A percentile compares a stretch with the other conserved stretches of the same genome.
These are phyloP conservation scores for Talaromyces marneffei DNA, from an alignment of 2,329 filamentous ascomycete genomes.

Conservation along the genomic window DNA sequence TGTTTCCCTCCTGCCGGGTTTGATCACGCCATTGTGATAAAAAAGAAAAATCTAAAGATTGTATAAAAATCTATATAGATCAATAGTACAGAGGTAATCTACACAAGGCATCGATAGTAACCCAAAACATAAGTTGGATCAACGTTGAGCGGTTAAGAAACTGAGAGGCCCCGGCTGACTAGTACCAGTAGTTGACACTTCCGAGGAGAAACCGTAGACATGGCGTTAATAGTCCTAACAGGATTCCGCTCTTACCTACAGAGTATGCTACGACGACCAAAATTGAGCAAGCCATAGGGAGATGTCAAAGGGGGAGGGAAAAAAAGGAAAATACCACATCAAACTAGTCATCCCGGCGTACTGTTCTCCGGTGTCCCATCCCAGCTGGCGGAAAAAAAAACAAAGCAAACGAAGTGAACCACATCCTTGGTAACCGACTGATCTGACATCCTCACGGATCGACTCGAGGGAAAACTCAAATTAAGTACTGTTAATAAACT, in stretches of 20 bases:
- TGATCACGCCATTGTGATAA: slow-evolving; percentile 3
- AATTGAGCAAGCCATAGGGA: background rate
- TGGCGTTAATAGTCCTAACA: background rate
- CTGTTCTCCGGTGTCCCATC: background rate
- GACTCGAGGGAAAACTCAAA: background rate
- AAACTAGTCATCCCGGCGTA: background rate
- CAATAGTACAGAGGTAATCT: background rate
- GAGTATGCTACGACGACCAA: background rate
- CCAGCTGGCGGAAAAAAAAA: background rate
- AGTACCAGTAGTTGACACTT: background rate
- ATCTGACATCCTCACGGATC: background rate
- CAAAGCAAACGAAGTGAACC: background rate
- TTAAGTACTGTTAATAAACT: background rate
- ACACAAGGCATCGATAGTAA: background rate
- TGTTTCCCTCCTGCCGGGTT: background rate
- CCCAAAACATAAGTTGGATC: background rate
- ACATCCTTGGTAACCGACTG: background rate
- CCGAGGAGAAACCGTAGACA: background rate
- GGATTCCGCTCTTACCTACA: background rate
- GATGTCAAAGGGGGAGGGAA: background rate
- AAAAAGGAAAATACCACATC: background rate
- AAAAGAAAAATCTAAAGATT: background rate
- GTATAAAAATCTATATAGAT: background rate
- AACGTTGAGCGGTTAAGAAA: background rate
- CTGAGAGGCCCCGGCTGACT: background rate